Evolutionary conservation across 371 early-diverging fungal species (phyloP), one percentile per base, ranked within the genome.

Genomic region (Fennellomyces sp.): DNA sequence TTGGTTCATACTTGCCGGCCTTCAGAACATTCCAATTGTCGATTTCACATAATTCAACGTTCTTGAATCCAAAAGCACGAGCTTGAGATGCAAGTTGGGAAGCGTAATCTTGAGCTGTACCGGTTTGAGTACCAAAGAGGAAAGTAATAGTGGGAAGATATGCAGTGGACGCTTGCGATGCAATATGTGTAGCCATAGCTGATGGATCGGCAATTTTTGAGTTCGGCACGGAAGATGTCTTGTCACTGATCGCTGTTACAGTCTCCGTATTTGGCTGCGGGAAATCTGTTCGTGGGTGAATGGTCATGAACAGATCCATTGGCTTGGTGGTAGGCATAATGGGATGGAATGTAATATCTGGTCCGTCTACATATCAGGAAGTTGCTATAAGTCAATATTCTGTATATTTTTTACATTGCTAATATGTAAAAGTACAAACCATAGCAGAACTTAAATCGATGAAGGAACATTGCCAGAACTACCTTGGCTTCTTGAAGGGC

Each of bases 401-500:
- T n/a, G n/a, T n/a, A n/a, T n/a, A n/a, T n/a, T n/a, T n/a, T n/a
- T n/a, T n/a, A n/a, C n/a, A n/a, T n/a, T n/a, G n/a, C 12, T 47
- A 41, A 23, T 55, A 51, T 30, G 19, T 13, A 49, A 28, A 25
- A 30, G 23, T 17, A 45, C n/a, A 3, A 45, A 65, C 65, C 71
- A 60, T 76, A 70, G 21, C 17, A 17, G 53, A 81, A 81, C 13
- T 76, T 66, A 52, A 70, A 81, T 4, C 68, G 67, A 36, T 76
- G 64, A 29, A 81, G 60, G 29, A 72, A 33, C 81, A 78, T 81
- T 10, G 80, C 78, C 45, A 84, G 57, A 2, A 82, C 84, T 3
- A 80, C 76, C 52, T 83, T 85, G 19, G 81, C 83, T 67, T 85
- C 86, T 70, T 82, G n/a, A n/a, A 85, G 56, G 17, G 86, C 83